phyloP scores from a whole-genome alignment of 2,329 filamentous ascomycete species.

The Claviceps cyperi region DNA sequence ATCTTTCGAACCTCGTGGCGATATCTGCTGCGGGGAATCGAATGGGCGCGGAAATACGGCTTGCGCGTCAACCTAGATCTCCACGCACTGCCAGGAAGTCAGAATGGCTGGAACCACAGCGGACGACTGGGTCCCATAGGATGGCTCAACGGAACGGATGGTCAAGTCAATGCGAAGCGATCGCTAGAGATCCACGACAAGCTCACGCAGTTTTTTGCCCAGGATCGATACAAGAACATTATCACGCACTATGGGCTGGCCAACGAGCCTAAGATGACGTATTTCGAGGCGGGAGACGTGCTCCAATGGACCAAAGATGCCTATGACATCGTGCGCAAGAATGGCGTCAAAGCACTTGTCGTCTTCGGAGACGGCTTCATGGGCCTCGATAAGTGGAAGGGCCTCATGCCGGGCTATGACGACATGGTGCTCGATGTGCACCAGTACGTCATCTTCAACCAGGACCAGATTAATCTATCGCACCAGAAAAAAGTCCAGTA shows the following conservation, averaged over 20 bases:
- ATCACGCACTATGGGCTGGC: conserved; percentile 85
- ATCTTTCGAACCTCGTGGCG: conserved; percentile 79
- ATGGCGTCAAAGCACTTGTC: conserved; percentile 58
- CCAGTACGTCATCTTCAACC: conserved; percentile 97
- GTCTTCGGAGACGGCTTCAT: conserved; percentile 94
- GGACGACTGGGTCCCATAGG: conserved; percentile 66
- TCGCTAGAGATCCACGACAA: conserved; percentile 78
- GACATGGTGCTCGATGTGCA: conserved; percentile 87
- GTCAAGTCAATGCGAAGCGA: conserved; percentile 61
- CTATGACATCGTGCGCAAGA: conserved; percentile 56
- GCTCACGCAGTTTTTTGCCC: conserved; percentile 82
- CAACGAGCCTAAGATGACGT: conserved; percentile 86
- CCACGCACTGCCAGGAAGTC: conserved; percentile 80
- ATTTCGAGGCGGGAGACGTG: conserved; percentile 50
- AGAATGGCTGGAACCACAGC: conserved; percentile 97
- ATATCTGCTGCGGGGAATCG: conserved; percentile 82
- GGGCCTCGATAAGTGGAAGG: conserved; percentile 82
- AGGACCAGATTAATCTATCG: conserved; percentile 64
- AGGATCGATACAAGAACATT: conserved; percentile 83
- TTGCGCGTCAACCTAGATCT: conserved; percentile 86
- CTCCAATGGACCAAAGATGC: conserved; percentile 67
- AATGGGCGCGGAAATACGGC: conserved; percentile 86
- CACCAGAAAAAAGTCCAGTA: conserved; percentile 77
- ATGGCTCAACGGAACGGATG: conserved; percentile 87
- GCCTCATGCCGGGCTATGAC: conserved; percentile 55